Evolutionary conservation across 1,284 basidiomycete species (phyloP), one percentile per base, ranked within the genome.

Genomic region (Gymnopus androsaceus): DNA sequence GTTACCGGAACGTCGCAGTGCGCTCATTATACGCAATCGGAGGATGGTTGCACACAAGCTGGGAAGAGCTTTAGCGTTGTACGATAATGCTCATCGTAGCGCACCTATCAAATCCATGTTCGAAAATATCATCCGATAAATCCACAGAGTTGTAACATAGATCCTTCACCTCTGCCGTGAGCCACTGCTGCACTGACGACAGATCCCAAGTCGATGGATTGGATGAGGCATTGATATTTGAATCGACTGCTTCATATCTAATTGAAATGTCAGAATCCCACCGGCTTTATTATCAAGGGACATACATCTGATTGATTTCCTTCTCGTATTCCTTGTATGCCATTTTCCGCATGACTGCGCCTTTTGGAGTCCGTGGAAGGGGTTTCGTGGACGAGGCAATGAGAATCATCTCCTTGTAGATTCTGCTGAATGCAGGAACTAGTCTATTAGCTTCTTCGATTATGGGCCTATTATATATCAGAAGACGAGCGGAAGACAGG

Each of bases 321-420:
- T 53, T 37, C 17, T 53, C 41, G 44, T 53, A 53, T 23, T 45
- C 21, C 30, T 37, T 36, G 15, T 45, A 38, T 7, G 44, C 52
- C 9, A 21, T 34, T 17, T 47, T 54, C 23, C 52, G 42, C 34
- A 46, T 27, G 21, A 54, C 19, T 1, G 68, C 70, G 12, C 62
- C 61, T 53, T 72, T 73, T 8, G 66, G 60, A 1, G 71, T 69
- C 52, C 65, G 67, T 27, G 61, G 54, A 51, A 73, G 66, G 4
- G 70, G 70, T 50, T 69, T 70, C 0, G 56, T 50, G 11, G 68
- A 63, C 4, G 56, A 59, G 1, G 70, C 59, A 3, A 74, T 62
- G 1, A 75, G 41, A 41, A 75, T 69, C 68, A 75, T 74, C 73
- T 76, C 33, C 15, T 28, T 36, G 45, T 30, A 38, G 5, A 36